Base-by-base conservation (phyloP, 78 protist species). In the Cavenderia fasciculata region DNA sequence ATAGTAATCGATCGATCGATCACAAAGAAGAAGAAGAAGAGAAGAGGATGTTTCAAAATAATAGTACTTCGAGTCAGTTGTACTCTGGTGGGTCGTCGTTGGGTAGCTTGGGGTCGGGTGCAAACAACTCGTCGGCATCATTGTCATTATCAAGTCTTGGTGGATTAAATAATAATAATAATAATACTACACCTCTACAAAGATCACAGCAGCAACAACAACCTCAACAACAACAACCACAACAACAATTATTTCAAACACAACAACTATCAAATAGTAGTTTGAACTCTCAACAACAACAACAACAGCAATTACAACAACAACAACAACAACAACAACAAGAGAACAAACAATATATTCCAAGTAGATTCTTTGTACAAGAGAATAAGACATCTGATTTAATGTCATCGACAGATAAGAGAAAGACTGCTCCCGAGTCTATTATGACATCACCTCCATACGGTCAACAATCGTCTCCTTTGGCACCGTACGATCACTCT, bases 221-320 rank as follows among this genome's bases (percentile, higher is more conserved):
- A 51, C 84, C 52, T 56, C 68, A 52, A 57, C 74, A 66, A 40
- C 43, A 40, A 66, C 49, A 34, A 41, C 21, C n/a, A 52, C 11
- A 72, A 6, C 59, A 52, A 33, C 11, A 12, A 51, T 21, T n/a
- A 52, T 63, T 31, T 54, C 68, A 74, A 8, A 41, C n/a, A 38
- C 84, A 74, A 33, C 84, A 54, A 29, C 40, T 7, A 7, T 40
- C 4, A 59, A 5, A 29, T 12, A 59, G 33, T 4, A 40, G 7
- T 12, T 59, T 59, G 18, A 16, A 16, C 19, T 4, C 6, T 16
- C 40, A 29, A 14, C 68, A 74, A 23, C 63, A 38, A 29, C 68
- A 56, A 56, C 76, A 34, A 1, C 65, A 31, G 43, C 77, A 43
- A 46, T 70, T 40, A 23, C 85, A 59, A 75, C 85, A 44, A 43